phyloP scores from a whole-genome alignment of 805 yeast genomes.

The Candida xiaguanensis region DNA sequence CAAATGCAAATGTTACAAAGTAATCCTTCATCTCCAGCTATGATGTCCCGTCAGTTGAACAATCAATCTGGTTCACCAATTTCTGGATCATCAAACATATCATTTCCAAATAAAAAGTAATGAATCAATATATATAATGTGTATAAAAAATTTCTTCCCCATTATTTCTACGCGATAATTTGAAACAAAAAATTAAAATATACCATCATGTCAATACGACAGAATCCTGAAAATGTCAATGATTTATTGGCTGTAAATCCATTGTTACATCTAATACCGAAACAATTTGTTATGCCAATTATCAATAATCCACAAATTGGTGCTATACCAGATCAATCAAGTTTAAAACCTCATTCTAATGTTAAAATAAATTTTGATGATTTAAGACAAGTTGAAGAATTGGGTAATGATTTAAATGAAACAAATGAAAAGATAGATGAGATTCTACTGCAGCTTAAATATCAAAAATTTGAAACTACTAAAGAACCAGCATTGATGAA shows the following conservation, averaged over 20 bases:
- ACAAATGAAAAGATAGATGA: conserved; percentile 25
- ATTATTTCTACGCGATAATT: background rate
- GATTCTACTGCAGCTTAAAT: conserved; percentile 14
- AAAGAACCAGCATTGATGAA: background rate
- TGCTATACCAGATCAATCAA: conserved; percentile 10
- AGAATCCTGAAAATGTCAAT: conserved; percentile 15
- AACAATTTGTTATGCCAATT: conserved; percentile 20
- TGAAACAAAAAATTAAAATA: background rate
- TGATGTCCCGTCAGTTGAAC: background rate
- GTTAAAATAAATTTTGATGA: conserved; percentile 6
- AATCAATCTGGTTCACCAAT: conserved; percentile 9
- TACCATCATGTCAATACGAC: background rate
- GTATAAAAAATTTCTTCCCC: background rate
- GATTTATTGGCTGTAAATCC: conserved; percentile 26
- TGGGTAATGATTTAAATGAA: conserved; percentile 18
- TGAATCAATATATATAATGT: background rate
- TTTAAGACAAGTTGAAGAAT: conserved; percentile 9
- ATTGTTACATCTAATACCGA: conserved; percentile 24
- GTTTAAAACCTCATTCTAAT: conserved; percentile 6
- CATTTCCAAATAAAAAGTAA: conserved; percentile 2
- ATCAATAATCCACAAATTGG: conserved; percentile 9
- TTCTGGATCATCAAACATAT: conserved; percentile 6
- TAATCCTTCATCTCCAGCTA: conserved; percentile 16
- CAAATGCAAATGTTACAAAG: conserved; percentile 40
- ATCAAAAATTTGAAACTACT: conserved; percentile 26